Evolutionary conservation across 106 monocot genomes (phyloP).

Genomic region (Iris macrosiphon): DNA sequence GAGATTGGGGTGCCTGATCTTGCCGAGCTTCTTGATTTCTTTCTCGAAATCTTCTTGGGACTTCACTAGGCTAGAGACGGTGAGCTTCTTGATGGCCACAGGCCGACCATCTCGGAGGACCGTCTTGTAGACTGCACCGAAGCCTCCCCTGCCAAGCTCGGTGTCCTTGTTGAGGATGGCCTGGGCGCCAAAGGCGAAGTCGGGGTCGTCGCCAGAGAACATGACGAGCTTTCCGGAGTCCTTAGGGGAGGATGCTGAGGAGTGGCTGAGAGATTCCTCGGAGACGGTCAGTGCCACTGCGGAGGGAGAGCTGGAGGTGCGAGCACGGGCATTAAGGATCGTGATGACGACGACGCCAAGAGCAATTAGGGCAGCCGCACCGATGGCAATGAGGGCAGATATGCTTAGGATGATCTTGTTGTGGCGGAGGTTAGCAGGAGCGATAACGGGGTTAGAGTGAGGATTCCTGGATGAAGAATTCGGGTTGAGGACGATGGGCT

Average conservation of each 20-base stretch:
- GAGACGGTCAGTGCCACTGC: constrained; percentile 35
- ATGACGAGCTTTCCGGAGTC: constrained; percentile 73
- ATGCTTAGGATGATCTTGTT: constrained; percentile 87
- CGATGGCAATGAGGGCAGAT: constrained; percentile 79
- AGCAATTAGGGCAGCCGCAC: constrained; percentile 59
- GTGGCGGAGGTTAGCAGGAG: constrained; percentile 26
- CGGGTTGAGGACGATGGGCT: constrained; percentile 90
- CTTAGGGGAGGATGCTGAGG: constrained; percentile 15
- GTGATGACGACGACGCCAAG: constrained; percentile 68
- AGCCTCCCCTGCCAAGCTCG: constrained; percentile 92
- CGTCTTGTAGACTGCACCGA: constrained; percentile 83
- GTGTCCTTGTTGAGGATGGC: constrained; percentile 81
- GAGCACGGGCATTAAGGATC: constrained; percentile 53
- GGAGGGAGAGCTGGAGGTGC: constrained; percentile 23
- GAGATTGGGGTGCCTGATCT: constrained; percentile 63
- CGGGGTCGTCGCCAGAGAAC: constrained; percentile 61
- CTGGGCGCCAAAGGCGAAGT: constrained; percentile 61
- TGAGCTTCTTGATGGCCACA: constrained; percentile 93
- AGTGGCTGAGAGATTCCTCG: constrained; percentile 55
- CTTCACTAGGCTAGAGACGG: constrained; percentile 87
- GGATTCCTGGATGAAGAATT: constrained; percentile 42
- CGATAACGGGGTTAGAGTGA: constrained; percentile 9
- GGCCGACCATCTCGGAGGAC: constrained; percentile 61
- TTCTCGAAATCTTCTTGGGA: constrained; percentile 78
- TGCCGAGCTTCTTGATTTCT: constrained; percentile 76